phyloP scores from a whole-genome alignment of 306 rosid genomes.

The Quercus wislizeni region DNA sequence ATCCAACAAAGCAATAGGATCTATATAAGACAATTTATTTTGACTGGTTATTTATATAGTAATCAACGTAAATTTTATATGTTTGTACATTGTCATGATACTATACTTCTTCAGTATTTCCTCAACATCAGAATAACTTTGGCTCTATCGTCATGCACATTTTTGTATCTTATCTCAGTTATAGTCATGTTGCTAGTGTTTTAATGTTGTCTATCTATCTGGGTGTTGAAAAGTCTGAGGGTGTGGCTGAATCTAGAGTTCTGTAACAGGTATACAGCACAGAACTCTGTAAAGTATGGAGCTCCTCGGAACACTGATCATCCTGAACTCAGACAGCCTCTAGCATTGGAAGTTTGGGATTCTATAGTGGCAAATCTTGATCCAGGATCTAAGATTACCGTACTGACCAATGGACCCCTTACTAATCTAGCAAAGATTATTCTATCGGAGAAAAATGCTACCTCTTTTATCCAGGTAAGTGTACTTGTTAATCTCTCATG shows the following conservation, averaged over 20 bases:
- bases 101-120: no score
- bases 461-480: constrained; percentile 64
- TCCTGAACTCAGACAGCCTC: constrained; percentile 72
- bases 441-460: constrained; percentile 36
- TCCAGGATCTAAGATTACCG: constrained; percentile 63
- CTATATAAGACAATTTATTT: no score
- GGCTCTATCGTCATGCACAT: no score
- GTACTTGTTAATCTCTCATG: not conserved
- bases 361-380: constrained; percentile 44
- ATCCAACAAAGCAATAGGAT: no score
- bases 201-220: not conserved
- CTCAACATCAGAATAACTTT: no score
- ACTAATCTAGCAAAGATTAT: constrained; percentile 76
- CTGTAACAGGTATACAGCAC: constrained; percentile 64
- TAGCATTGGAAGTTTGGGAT: constrained; percentile 77
- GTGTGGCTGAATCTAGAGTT: constrained; percentile 4
- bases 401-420: constrained; percentile 90
- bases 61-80: no score
- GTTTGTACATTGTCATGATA: no score
- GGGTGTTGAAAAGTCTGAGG: not conserved
- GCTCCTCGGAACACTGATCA: constrained; percentile 68
- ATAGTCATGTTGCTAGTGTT: no score
- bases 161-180: no score
- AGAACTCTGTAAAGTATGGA: constrained; percentile 51
- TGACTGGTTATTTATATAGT: no score